Evolutionary conservation across 192 early-diverging fungal species (phyloP).

Genomic region (Neocallimastix lanati): DNA sequence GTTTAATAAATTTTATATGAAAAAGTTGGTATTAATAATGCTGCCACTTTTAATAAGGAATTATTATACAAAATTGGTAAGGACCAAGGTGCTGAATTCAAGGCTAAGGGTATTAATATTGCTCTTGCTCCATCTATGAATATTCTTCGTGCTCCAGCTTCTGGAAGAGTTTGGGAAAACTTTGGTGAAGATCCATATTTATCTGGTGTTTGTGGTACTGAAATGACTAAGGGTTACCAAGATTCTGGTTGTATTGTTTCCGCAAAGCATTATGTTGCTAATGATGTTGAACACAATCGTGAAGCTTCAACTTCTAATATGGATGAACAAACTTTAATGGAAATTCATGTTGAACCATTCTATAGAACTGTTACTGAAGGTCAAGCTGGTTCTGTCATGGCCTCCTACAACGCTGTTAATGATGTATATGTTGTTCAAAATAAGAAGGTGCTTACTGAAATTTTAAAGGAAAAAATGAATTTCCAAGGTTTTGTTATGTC

Average conservation of each 20-base stretch:
- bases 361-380: conserved; percentile 21
- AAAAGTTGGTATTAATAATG: conserved; percentile 29
- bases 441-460: conserved; percentile 13
- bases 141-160: conserved; percentile 14
- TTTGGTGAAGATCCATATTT: conserved; percentile 29
- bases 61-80: conserved; percentile 20
- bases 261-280: conserved; percentile 27
- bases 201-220: conserved; percentile 8
- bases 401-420: conserved; percentile 42
- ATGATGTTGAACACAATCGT: conserved; percentile 27
- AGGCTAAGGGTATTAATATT: conserved; percentile 30
- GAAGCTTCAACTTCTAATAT: conserved; percentile 14
- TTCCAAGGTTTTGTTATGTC: conserved; percentile 46
- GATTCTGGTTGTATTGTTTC: conserved; percentile 27
- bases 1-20: too few species aligned
- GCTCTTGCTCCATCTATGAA: conserved; percentile 26
- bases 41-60: conserved; percentile 33
- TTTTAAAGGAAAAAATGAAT: conserved; percentile 28
- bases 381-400: conserved; percentile 38
- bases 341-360: conserved; percentile 40
- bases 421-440: conserved; percentile 32
- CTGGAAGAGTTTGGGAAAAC: neutral
- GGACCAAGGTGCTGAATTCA: conserved; percentile 29
- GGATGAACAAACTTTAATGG: conserved; percentile 31
- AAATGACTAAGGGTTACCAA: conserved; percentile 19